These are phyloP conservation scores for Xylariaceae sp. DNA, from an alignment of 2,329 filamentous ascomycete species.

Conservation along the genomic window DNA sequence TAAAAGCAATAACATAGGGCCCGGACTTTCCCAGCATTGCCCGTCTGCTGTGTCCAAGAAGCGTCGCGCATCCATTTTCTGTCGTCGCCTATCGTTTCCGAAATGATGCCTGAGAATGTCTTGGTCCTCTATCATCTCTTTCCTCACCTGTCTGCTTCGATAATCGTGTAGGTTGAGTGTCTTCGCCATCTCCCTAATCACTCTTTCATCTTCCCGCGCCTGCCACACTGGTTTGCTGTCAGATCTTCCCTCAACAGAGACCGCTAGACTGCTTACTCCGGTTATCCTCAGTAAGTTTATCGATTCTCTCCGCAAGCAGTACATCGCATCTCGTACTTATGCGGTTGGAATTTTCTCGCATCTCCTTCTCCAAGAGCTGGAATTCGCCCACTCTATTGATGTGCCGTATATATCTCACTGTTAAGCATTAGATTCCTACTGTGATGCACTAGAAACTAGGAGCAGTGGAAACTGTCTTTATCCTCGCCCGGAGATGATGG, in stretches of 20 bases:
- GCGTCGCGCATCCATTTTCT: slow-evolving; percentile 11
- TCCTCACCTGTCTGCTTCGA: neutral
- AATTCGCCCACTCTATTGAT: slow-evolving; percentile 1
- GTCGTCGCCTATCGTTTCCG: slow-evolving; percentile 2
- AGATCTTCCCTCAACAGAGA: neutral
- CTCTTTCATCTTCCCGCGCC: neutral
- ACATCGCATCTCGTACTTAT: slow-evolving; percentile 14
- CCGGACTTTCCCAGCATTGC: neutral
- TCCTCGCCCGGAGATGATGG: neutral
- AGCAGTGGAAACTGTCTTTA: neutral
- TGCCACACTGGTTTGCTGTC: neutral
- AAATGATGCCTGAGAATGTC: slow-evolving; percentile 3
- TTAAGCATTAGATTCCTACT: neutral
- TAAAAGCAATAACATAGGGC: slow-evolving; percentile 1
- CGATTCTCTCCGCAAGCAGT: slow-evolving; percentile 12
- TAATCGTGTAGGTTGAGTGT: slow-evolving; percentile 7
- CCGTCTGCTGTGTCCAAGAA: slow-evolving; percentile 10
- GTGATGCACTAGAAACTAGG: neutral
- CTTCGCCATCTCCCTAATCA: slow-evolving; percentile 3
- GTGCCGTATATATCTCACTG: slow-evolving; percentile 8
- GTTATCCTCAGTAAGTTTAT: slow-evolving; percentile 5
- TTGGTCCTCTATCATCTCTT: neutral
- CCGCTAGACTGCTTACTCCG: neutral
- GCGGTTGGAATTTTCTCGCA: slow-evolving; percentile 10
- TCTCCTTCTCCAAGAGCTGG: neutral